Base-by-base conservation (phyloP, 2,329 filamentous ascomycete species). In the Blastomyces gilchristii region DNA sequence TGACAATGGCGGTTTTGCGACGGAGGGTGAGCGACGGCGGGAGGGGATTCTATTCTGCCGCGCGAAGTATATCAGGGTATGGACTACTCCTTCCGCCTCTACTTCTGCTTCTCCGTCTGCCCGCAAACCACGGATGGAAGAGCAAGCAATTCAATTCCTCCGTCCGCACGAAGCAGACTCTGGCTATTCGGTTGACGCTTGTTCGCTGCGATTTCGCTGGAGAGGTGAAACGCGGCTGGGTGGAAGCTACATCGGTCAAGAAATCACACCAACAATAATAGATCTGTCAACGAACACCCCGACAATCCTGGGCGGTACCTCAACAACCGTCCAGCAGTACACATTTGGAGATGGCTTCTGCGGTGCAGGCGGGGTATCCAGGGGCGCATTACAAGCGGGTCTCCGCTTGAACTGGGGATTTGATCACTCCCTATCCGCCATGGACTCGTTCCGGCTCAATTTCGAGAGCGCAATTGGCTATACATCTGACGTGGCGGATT, bases 301-400 rank as follows among this genome's bases (percentile, higher is more conserved):
- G 11, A 70, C 69, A 60, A 72, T 72, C 0, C 81, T 83, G 58
- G 1, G 9, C 18, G 37, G 43, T 7, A 61, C 59, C 14, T 18
- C 34, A 45, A 14, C 63, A 25, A 37, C 58, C 11, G n/a, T 47
- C 49, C 16, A 65, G 56, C 78, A 77, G 49, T 90, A 90, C 65
- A 88, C 85, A 0, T 83, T 87, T 31, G 87, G 84, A 0, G 90
- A 94, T 69, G 80, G 83, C 0, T 94, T 90, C 66, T 88, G 84
- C 43, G 89, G 90, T 1, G 87, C 83, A 1, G 89, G 90, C 0
- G 90, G 90, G 4, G 83, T 84, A 0, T 88, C 88, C 0, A 77
- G 82, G 2, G 90, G 88, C 0, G 88, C 88, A 0, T 63, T 70
- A 14, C 70, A 76, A 58, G 83, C 83, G 0, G 88, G 88, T 0